Conservation (phyloP, 2,329 filamentous ascomycete genomes). For the Penicillium oxalicum region DNA sequence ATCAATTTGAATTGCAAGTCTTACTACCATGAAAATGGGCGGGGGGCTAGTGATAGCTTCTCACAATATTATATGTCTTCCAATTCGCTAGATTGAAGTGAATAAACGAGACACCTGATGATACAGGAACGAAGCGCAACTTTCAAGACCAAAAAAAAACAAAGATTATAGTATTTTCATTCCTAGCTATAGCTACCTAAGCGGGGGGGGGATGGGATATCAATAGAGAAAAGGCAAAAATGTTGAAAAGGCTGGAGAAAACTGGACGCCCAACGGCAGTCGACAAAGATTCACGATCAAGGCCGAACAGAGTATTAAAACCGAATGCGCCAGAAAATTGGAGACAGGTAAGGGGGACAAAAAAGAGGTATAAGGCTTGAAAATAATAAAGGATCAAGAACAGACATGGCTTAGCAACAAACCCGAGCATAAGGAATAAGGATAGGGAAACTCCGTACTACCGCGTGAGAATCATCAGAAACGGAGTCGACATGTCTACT, state of each 20-base stretch:
- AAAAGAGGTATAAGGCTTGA: conserved; percentile 16
- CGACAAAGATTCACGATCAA: not conserved
- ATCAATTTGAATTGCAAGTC: too few species aligned
- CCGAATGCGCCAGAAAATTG: not conserved
- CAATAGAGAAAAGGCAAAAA: not conserved
- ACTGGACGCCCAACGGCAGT: too few species aligned
- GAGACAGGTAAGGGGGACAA: conserved; percentile 5
- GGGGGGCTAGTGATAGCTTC: too few species aligned
- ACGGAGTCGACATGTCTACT: conserved; percentile 19
- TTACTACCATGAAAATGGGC: too few species aligned
- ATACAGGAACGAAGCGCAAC: not conserved
- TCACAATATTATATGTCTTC: not conserved
- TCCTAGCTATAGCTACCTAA: conserved; percentile 19
- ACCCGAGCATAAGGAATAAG: not conserved
- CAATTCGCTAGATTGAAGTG: not conserved
- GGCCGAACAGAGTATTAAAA: not conserved
- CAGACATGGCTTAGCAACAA: too few species aligned
- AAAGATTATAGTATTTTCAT: conserved; percentile 3
- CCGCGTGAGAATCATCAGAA: conserved; percentile 1
- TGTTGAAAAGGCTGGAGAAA: too few species aligned
- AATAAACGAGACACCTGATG: not conserved
- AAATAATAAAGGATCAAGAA: conserved; percentile 1
- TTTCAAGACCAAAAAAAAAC: not conserved
- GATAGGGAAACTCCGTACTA: not conserved
- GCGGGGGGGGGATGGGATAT: not conserved